Evolutionary conservation across 129 eudicot genomes (phyloP).

Genomic region (Mikania micrantha): DNA sequence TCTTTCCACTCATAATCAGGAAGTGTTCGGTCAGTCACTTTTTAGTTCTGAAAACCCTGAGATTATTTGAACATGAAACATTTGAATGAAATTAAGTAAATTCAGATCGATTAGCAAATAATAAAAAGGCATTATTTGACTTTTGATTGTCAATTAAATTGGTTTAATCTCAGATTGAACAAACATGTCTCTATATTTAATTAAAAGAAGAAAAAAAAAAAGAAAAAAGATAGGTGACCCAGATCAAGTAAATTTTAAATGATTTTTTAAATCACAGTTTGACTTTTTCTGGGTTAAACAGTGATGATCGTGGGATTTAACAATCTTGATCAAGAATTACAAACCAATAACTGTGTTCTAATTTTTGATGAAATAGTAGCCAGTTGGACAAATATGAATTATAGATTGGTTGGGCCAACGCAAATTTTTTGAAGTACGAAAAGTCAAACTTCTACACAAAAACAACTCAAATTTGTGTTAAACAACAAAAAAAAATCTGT

Average conservation of each 20-base stretch:
- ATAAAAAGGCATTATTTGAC: neutral
- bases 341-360: neutral
- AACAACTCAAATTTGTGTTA: conserved; percentile 7
- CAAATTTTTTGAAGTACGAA: conserved; percentile 2
- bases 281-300: neutral
- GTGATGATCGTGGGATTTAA: conserved; percentile 3
- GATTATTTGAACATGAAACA: neutral
- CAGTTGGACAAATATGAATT: conserved; percentile 7
- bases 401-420: neutral
- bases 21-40: neutral
- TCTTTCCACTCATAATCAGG: conserved; percentile 17
- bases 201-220: neutral
- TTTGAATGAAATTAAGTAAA: conserved; percentile 12
- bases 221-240: no score
- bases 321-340: conserved; percentile 1
- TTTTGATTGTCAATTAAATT: neutral
- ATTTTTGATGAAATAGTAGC: neutral
- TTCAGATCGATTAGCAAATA: conserved; percentile 8
- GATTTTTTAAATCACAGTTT: neutral
- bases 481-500: conserved; percentile 13
- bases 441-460: conserved; percentile 7
- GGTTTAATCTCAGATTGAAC: conserved; percentile 1
- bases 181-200: neutral
- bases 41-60: neutral
- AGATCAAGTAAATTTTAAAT: neutral